These are phyloP conservation scores for Suillus variegatus DNA, from an alignment of 768 basidiomycete species.

Conservation along the genomic window DNA sequence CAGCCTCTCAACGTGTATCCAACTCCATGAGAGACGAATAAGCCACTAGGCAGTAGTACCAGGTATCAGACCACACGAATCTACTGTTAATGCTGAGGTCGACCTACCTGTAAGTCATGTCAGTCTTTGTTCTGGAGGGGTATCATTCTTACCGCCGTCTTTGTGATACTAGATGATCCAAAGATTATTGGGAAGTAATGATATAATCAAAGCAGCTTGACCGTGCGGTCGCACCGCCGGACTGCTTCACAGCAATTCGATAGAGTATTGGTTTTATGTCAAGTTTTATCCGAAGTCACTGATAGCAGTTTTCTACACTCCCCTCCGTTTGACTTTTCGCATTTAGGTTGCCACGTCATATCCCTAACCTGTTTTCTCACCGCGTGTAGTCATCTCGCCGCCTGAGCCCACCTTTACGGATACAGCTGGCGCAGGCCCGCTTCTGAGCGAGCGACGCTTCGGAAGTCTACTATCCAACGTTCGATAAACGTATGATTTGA, in stretches of 20 bases:
- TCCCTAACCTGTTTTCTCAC: background rate
- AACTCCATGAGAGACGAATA: background rate
- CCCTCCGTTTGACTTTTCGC: background rate
- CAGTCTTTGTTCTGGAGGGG: background rate
- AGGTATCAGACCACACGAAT: background rate
- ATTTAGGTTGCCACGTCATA: background rate
- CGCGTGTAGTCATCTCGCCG: background rate
- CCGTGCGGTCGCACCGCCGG: background rate
- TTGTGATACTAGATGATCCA: background rate
- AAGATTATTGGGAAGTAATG: background rate
- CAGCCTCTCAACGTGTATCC: background rate
- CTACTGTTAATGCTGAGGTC: background rate
- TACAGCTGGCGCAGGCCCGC: background rate
- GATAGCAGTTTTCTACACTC: background rate
- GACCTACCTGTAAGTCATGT: background rate
- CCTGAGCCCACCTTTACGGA: background rate
- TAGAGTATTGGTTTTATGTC: background rate
- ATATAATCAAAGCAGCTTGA: background rate
- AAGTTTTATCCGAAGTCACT: background rate
- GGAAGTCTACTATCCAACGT: background rate
- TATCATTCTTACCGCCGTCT: background rate
- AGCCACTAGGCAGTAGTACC: background rate
- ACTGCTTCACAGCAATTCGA: background rate
- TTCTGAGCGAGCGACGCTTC: background rate
- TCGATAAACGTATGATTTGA: background rate